phyloP scores from a whole-genome alignment of 2,329 filamentous ascomycete genomes.

The Phialemonium atrogriseum region DNA sequence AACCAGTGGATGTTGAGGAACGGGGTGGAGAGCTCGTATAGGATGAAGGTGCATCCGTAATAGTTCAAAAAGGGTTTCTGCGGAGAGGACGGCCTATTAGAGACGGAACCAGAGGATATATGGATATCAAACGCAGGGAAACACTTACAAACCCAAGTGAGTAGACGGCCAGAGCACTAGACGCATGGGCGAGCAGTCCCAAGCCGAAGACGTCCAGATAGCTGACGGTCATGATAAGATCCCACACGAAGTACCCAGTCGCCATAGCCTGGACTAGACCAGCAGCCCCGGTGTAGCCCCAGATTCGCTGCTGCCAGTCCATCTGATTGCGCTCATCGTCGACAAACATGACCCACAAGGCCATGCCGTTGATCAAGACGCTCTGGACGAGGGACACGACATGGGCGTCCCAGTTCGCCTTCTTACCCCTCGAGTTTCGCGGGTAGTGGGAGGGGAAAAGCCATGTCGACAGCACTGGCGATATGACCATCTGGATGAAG shows the following conservation, averaged over 20 bases:
- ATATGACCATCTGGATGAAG: slow-evolving; percentile 55
- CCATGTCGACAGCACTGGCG: slow-evolving; percentile 55
- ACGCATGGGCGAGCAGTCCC: slow-evolving; percentile 70
- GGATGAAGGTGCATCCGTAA: slow-evolving; percentile 72
- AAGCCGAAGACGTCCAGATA: slow-evolving; percentile 65
- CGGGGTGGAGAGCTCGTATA: slow-evolving; percentile 79
- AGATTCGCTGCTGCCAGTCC: slow-evolving; percentile 60
- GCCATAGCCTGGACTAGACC: slow-evolving; percentile 72
- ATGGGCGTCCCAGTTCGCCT: slow-evolving; percentile 78
- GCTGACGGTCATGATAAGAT: slow-evolving; percentile 60
- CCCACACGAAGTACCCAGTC: slow-evolving; percentile 79
- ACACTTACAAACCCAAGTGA: slow-evolving; percentile 68
- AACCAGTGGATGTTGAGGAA: slow-evolving; percentile 91
- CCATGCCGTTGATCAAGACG: slow-evolving; percentile 60
- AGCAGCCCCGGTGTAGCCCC: slow-evolving; percentile 65
- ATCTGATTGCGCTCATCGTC: slow-evolving; percentile 62
- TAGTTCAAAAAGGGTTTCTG: slow-evolving; percentile 80
- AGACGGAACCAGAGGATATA: not conserved
- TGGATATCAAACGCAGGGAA: slow-evolving; percentile 7
- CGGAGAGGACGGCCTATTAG: not conserved
- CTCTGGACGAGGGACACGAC: slow-evolving; percentile 78
- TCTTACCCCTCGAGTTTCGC: slow-evolving; percentile 51
- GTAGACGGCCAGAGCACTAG: slow-evolving; percentile 67
- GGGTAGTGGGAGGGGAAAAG: slow-evolving; percentile 58
- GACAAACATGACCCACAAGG: slow-evolving; percentile 62